These are phyloP conservation scores for Lonicera japonica DNA, from an alignment of 129 eudicot species.

Conservation along the genomic window DNA sequence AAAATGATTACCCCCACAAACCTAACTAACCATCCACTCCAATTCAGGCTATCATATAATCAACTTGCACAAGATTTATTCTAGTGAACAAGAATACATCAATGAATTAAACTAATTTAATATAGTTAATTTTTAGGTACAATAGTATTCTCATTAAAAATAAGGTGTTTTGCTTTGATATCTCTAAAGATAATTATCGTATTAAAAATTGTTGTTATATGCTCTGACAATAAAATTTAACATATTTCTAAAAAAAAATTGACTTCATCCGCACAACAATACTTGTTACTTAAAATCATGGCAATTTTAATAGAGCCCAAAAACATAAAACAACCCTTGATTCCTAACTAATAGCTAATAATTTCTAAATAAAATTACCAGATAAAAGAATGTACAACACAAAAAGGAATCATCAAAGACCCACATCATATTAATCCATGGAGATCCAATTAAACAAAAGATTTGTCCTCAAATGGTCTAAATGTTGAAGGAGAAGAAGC, in stretches of 20 bases:
- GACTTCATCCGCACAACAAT: not conserved
- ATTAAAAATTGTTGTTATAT: too few relatives aligned
- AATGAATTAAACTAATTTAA: too few relatives aligned
- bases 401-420: not conserved
- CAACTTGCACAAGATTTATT: not conserved
- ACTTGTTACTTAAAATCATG: not conserved
- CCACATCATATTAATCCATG: not conserved
- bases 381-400: not conserved
- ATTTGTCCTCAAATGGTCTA: not conserved
- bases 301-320: not conserved
- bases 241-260: too few relatives aligned
- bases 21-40: not conserved
- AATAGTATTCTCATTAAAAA: too few relatives aligned
- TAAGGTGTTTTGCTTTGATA: too few relatives aligned
- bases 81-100: not conserved
- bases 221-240: too few relatives aligned
- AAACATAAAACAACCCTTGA: not conserved
- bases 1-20: not conserved
- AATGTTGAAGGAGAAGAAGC: slow-evolving; percentile 44
- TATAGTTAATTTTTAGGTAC: too few relatives aligned
- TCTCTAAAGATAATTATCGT: too few relatives aligned
- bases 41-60: not conserved
- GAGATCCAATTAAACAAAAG: not conserved
- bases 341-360: not conserved
- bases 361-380: not conserved